Conservation (phyloP, 2,329 filamentous ascomycete species). For the Pyrenophora tritici-repentis region DNA sequence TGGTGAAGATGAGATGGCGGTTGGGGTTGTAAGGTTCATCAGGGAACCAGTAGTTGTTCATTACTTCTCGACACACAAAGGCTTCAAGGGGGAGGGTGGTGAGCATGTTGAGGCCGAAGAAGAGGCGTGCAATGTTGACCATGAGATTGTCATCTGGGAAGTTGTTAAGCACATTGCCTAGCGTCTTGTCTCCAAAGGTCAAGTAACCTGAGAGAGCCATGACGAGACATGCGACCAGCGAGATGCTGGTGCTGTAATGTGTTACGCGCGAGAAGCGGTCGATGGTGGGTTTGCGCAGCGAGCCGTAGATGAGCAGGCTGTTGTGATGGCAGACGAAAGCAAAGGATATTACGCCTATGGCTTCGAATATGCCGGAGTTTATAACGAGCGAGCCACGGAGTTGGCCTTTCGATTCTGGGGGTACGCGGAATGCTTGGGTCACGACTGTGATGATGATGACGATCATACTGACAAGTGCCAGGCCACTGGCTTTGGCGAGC, state of each 20-base stretch:
- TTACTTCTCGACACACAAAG: slow-evolving; percentile 96
- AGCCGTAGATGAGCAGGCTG: slow-evolving; percentile 95
- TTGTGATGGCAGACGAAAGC: slow-evolving; percentile 87
- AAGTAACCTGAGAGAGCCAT: slow-evolving; percentile 91
- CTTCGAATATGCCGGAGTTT: slow-evolving; percentile 88
- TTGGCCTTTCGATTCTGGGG: slow-evolving; percentile 71
- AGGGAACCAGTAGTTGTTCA: slow-evolving; percentile 82
- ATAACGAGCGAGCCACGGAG: slow-evolving; percentile 75
- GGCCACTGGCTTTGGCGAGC: slow-evolving; percentile 93
- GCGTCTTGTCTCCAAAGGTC: slow-evolving; percentile 87
- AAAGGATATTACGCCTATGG: slow-evolving; percentile 97
- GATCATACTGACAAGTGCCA: slow-evolving; percentile 90
- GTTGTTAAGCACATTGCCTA: slow-evolving; percentile 97
- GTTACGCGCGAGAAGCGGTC: slow-evolving; percentile 93
- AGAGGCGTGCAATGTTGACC: slow-evolving; percentile 92
- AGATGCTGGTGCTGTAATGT: slow-evolving; percentile 88
- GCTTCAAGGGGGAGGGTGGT: slow-evolving; percentile 95
- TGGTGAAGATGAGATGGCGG: slow-evolving; percentile 85
- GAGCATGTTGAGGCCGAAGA: slow-evolving; percentile 98
- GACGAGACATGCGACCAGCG: slow-evolving; percentile 85
- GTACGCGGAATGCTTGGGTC: slow-evolving; percentile 78
- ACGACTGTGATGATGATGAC: slow-evolving; percentile 88
- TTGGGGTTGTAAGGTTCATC: slow-evolving; percentile 78
- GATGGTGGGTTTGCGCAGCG: slow-evolving; percentile 88
- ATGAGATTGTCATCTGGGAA: slow-evolving; percentile 88